Base-by-base conservation (phyloP, 257 asterid genomes). In the Verbena officinalis region DNA sequence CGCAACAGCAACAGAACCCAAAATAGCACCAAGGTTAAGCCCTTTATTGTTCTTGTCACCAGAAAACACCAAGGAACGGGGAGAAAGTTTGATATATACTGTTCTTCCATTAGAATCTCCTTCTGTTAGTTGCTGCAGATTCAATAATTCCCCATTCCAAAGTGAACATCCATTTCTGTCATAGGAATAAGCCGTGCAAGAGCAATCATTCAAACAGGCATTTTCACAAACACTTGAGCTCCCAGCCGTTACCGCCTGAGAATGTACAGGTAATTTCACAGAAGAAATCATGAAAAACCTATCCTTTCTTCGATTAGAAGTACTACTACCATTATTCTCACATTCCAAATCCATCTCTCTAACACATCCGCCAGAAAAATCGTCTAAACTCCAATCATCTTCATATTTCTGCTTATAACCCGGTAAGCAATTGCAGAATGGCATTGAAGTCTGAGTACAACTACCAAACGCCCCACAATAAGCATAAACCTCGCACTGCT, bases 401-500 rank as follows among this genome's bases (percentile, higher is more conserved):
- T 59, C 59, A 0, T 70, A 72, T 52, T 13, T 81, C 9, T 2
- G 38, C 34, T 17, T 58, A 63, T 76, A 84, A 1, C 87, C 87
- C 9, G 48, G 63, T 63, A 81, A 79, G 63, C 87, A 84, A 17
- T 14, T 24, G 58, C 90, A 84, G 48, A 69, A 78, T 1, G 78
- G 75, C 67, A 55, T 12, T 5, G 85, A 73, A 49, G 74, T 77
- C 66, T 72, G 69, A 69, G 61, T 65, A 67, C 90, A 84, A 38
- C 51, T 57, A 66, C 85, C 74, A 67, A 71, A 84, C 19, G 70
- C 55, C 54, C 90, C 90, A 68, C 90, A 84, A 70, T 31, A 78
- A 59, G 81, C 90, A 46, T 78, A 64, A 39, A 84, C 90, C 66
- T 60, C 80, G 21, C 90, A 84, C 19, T 79, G 87, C 70, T 76